Evolutionary conservation across 371 early-diverging fungal species (phyloP), one percentile per base, ranked within the genome.

Genomic region (Blakeslea trispora): DNA sequence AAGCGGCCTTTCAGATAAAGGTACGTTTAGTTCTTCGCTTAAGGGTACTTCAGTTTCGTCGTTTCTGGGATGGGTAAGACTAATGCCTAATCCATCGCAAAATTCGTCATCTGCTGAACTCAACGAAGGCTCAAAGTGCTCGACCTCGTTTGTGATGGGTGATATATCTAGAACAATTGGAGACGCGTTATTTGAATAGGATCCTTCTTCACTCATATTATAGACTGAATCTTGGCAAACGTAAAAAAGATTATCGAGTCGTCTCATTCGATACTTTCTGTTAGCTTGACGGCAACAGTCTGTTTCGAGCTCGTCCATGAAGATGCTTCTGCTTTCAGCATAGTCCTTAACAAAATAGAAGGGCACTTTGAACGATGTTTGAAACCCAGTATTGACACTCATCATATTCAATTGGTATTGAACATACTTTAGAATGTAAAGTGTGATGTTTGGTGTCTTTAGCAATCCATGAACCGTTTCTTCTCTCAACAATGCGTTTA

Each of bases 401-500:
- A 73, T 72, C 6, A 66, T 64, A 35, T 63, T 62, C 24, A 87
- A 61, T 39, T 85, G 78, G 2, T 69, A 51, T 61, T 84, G 81
- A 5, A 90, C 80, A 53, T 82, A 81, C 17, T 71, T 66, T 22
- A 90, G 46, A 0, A 85, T 77, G 3, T 81, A 66, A 10, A 69
- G 55, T 0, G 80, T 77, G 7, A 86, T 72, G 4, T 68, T 74
- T 0, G 71, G 59, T 37, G 79, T 60, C 35, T 78, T 78, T 45
- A 92, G 59, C 19, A 92, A 63, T 0, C 83, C 83, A 59, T 89
- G 85, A 53, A 92, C 81, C 4, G 88, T 82, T 67, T 90, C 90
- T 65, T 89, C 88, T 57, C 84, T 83, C 14, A 90, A 64, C 0
- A 90, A 56, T 81, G 80, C 79, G 13, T 83, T 79, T 5, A 92